Evolutionary conservation across 176 grass and related monocot genomes (phyloP).

Genomic region (Rhynchospora pubera): DNA sequence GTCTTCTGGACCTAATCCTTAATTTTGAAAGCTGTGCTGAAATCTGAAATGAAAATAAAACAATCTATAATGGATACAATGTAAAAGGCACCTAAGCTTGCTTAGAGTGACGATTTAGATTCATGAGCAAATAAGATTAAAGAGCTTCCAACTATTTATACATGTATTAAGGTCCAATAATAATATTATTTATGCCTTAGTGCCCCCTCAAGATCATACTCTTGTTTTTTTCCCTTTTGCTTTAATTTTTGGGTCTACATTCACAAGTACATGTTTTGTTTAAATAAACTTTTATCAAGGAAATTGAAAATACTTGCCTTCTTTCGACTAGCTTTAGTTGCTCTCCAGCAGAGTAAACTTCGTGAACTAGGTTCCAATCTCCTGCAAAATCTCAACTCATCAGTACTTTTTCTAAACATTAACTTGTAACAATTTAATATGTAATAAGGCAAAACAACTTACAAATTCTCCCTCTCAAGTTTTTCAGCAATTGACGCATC

Average conservation of each 20-base stretch:
- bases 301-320: conserved; percentile 27
- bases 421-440: background rate
- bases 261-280: background rate
- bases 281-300: background rate
- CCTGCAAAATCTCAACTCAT: conserved; percentile 28
- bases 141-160: background rate
- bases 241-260: background rate
- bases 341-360: conserved; percentile 38
- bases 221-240: background rate
- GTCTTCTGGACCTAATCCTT: conserved; percentile 19
- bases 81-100: background rate
- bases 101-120: background rate
- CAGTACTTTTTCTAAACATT: background rate
- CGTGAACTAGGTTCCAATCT: conserved; percentile 39
- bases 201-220: background rate
- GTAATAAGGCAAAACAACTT: conserved; percentile 6
- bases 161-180: background rate
- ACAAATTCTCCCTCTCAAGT: conserved; percentile 44
- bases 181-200: background rate
- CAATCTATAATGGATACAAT: no score
- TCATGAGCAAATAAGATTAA: background rate
- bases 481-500: conserved; percentile 38
- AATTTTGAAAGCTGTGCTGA: conserved; percentile 21
- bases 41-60: conserved; percentile 16
- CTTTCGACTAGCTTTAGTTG: conserved; percentile 17